Evolutionary conservation across 805 yeast species (phyloP).

Genomic region (Yamadazyma insecticola): DNA sequence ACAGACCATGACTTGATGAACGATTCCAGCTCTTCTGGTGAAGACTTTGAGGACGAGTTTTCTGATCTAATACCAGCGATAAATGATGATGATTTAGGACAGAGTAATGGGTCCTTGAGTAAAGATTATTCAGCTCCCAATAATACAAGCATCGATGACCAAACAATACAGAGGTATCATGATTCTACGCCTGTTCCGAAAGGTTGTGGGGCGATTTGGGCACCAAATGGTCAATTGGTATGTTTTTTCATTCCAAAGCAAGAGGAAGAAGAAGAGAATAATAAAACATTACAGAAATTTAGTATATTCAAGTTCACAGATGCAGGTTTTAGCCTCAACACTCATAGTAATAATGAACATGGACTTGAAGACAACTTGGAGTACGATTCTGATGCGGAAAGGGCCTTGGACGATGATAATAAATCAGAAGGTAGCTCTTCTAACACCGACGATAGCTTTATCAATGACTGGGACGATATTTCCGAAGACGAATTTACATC

Average conservation of each 20-base stretch:
- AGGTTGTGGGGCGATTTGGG: conserved; percentile 91
- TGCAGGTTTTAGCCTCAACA: conserved; percentile 43
- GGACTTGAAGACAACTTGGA: conserved; percentile 15
- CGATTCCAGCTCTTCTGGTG: too few species aligned
- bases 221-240: conserved; percentile 69
- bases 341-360: conserved; percentile 12
- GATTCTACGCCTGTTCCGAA: conserved; percentile 90
- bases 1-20: conserved; percentile 5
- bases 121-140: conserved; percentile 5
- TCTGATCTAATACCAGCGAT: conserved; percentile 40
- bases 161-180: conserved; percentile 24
- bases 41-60: conserved; percentile 25
- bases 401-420: conserved; percentile 17
- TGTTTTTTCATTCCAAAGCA: conserved; percentile 70
- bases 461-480: conserved; percentile 67
- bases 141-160: too few species aligned
- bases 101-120: conserved; percentile 16
- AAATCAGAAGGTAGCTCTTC: conserved; percentile 14
- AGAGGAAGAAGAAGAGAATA: conserved; percentile 24
- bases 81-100: conserved; percentile 29
- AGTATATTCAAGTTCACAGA: conserved; percentile 42
- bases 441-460: conserved; percentile 54
- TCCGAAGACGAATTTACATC: conserved; percentile 48
- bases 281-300: conserved; percentile 43
- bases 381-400: conserved; percentile 10